Percentiles rank a stretch among this genome's conserved stretches.
These are phyloP conservation scores for Geotrichum candidum DNA, from an alignment of 1,139 yeast genomes.

Conservation along the genomic window DNA sequence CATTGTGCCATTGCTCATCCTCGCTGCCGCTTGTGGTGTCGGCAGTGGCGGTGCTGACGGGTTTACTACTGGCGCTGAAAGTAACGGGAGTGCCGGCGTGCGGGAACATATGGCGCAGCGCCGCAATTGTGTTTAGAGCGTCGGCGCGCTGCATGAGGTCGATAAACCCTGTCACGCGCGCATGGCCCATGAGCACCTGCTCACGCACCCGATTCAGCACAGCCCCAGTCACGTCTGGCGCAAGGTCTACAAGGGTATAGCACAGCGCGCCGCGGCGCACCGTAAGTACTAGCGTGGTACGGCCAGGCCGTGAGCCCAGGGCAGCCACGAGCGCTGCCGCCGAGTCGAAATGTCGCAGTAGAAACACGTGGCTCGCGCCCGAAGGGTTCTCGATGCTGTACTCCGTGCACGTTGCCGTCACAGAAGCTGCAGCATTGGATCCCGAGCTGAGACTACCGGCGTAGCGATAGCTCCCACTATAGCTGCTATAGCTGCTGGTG, in stretches of 20 bases:
- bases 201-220: neutral
- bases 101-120: neutral
- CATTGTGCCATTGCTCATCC: neutral
- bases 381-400: neutral
- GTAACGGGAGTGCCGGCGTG: neutral
- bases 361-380: neutral
- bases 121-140: neutral
- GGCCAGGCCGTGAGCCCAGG: neutral
- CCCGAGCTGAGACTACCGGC: neutral
- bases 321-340: neutral
- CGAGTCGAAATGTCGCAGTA: neutral
- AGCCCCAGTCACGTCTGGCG: neutral
- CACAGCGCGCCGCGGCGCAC: neutral
- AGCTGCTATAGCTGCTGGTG: neutral
- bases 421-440: neutral
- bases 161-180: neutral
- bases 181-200: neutral
- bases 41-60: neutral
- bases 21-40: neutral
- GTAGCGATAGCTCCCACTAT: neutral
- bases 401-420: neutral
- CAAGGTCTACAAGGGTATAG: neutral
- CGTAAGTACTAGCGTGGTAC: neutral
- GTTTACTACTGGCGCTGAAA: neutral
- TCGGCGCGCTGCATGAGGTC: neutral